Conservation (phyloP, 192 early-diverging fungal species). For the Polychytrium aggregatum region DNA sequence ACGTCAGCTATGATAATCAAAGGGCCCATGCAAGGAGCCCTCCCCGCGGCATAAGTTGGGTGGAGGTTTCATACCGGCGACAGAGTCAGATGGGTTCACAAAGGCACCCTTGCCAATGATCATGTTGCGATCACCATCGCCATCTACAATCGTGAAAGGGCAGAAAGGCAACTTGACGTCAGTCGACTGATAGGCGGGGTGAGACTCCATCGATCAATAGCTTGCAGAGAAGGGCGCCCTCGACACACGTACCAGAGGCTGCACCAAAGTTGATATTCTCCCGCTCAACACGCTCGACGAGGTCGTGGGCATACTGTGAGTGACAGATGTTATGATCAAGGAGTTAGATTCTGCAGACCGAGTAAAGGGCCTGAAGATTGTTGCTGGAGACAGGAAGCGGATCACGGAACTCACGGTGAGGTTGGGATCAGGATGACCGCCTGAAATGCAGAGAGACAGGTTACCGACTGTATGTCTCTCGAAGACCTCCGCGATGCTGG, state of each 20-base stretch:
- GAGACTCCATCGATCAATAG: too few species aligned
- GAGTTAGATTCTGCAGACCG: too few species aligned
- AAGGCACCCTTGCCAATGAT: constrained; percentile 89
- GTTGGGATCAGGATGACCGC: constrained; percentile 95
- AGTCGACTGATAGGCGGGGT: too few species aligned
- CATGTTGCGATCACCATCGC: constrained; percentile 95
- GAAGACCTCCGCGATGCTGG: neutral
- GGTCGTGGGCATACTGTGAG: constrained; percentile 79
- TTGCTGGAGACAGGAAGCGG: neutral
- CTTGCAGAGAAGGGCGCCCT: too few species aligned
- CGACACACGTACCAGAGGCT: constrained; percentile 61
- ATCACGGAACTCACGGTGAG: constrained; percentile 40
- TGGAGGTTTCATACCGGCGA: too few species aligned
- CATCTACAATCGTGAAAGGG: constrained; percentile 61
- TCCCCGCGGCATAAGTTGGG: too few species aligned
- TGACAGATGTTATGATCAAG: too few species aligned
- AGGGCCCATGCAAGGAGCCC: too few species aligned
- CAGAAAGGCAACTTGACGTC: too few species aligned
- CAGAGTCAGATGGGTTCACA: constrained; percentile 93
- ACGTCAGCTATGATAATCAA: neutral
- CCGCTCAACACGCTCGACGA: constrained; percentile 78
- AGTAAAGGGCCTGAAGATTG: neutral
- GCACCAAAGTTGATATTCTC: constrained; percentile 81
- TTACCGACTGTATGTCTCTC: too few species aligned
- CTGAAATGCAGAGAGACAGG: neutral